Evolutionary conservation across 1,284 basidiomycete genomes (phyloP), one percentile per base, ranked within the genome.

Genomic region (Schizophyllum commune): DNA sequence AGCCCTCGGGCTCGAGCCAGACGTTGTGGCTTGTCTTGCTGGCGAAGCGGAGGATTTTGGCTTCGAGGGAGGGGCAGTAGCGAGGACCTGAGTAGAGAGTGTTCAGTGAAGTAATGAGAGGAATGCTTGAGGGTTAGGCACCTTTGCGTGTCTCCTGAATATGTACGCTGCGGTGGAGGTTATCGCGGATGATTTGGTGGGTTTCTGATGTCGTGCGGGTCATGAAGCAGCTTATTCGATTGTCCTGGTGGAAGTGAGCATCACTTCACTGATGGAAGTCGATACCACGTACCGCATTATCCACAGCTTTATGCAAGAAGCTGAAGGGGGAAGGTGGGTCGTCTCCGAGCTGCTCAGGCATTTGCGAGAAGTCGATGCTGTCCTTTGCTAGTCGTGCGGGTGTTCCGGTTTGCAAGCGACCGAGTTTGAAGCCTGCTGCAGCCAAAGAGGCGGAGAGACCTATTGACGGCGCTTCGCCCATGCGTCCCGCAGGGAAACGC

Each of bases 1-100:
- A 92, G 0, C 94, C 94, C 71, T 96, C 94, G 0, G 93, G 94
- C 69, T 96, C 94, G 4, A 96, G 78, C 93, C 93, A 96, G 33
- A 96, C 82, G 1, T 77, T 86, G 68, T 96, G 94, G 13, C 75
- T 75, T 1, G 77, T 72, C 71, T 91, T 93, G 61, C 90, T 75
- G 1, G 82, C 81, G 69, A 96, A 96, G 8, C 92, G 83, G 33
- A 85, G 77, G 7, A 96, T 84, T 70, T 96, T 96, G 17, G 91
- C 84, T 70, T 96, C 94, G 1, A 96, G 79, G 1, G 92, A 94
- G 1, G 94, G 94, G 66, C 94, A 96, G 72, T 96, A 96, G 21
- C 94, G 83, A 4, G 94, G 94, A 0, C 93, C 92, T 88, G 64
- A 51, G 7, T 7, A 33, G 20, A 53, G 53, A 32, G 33, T n/a